Evolutionary conservation across 768 basidiomycete species (phyloP).

Genomic region (Naganishia antarctica): DNA sequence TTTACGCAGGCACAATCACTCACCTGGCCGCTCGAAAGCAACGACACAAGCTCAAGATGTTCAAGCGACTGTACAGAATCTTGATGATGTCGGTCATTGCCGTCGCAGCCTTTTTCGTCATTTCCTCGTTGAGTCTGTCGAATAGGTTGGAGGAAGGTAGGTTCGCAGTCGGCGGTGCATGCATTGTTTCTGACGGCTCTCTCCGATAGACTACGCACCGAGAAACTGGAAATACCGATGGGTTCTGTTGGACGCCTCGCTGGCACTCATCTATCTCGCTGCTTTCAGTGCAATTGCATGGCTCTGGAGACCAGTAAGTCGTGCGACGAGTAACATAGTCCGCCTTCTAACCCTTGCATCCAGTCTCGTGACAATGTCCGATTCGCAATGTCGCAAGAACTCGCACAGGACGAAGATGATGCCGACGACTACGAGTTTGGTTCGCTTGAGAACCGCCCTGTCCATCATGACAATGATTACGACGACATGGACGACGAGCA

Average conservation of each 20-base stretch:
- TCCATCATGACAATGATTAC: constrained; percentile 24
- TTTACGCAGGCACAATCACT: constrained; percentile 67
- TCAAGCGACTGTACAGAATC: constrained; percentile 76
- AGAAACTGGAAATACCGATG: constrained; percentile 84
- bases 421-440: constrained; percentile 59
- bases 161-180: neutral
- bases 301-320: constrained; percentile 73
- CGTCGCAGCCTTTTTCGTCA: constrained; percentile 82
- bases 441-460: constrained; percentile 12
- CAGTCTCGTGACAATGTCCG: constrained; percentile 47
- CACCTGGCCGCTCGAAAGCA: constrained; percentile 83
- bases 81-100: constrained; percentile 74
- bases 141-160: constrained; percentile 83
- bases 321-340: constrained; percentile 53
- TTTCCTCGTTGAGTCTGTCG: constrained; percentile 85
- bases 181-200: neutral
- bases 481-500: constrained; percentile 27
- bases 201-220: constrained; percentile 78
- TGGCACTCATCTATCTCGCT: constrained; percentile 77
- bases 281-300: constrained; percentile 77
- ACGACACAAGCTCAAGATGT: constrained; percentile 80
- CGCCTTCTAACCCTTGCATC: neutral
- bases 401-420: constrained; percentile 89
- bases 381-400: constrained; percentile 91
- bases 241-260: constrained; percentile 95